Evolutionary conservation across 768 basidiomycete genomes (phyloP).

Genomic region (Panaeolus cyanescens): DNA sequence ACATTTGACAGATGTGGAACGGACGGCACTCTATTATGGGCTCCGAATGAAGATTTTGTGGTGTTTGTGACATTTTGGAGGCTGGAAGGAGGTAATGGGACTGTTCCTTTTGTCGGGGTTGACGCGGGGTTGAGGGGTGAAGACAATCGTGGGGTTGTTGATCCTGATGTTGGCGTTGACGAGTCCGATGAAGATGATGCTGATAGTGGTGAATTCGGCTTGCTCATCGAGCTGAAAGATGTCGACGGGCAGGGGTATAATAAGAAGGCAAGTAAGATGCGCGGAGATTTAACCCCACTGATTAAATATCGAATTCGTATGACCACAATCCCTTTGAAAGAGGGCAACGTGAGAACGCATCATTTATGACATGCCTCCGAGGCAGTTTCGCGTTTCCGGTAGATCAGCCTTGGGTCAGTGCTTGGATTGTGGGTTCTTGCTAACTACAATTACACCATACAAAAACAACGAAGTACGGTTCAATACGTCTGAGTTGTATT

Average conservation of each 20-base stretch:
- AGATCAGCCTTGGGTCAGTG: not conserved
- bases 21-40: not conserved
- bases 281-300: not conserved
- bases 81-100: not conserved
- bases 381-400: not conserved
- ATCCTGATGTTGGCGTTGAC: constrained; percentile 9
- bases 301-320: not conserved
- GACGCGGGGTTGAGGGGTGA: constrained; percentile 14
- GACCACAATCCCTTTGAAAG: not conserved
- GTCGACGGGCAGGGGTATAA: not conserved
- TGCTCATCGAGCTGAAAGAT: not conserved
- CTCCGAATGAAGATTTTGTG: not conserved
- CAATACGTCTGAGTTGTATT: too few species aligned
- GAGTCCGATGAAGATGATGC: constrained; percentile 13
- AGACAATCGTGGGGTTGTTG: constrained; percentile 14
- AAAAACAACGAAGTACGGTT: too few species aligned
- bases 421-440: not conserved
- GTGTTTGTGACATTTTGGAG: not conserved
- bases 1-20: not conserved
- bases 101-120: constrained; percentile 2
- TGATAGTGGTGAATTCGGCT: constrained; percentile 13
- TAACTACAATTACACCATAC: too few species aligned
- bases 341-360: not conserved
- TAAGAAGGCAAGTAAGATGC: not conserved
- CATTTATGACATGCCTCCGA: not conserved